Base-by-base conservation (phyloP, 805 yeast genomes). In the Saccharomycodes ludwigii region DNA sequence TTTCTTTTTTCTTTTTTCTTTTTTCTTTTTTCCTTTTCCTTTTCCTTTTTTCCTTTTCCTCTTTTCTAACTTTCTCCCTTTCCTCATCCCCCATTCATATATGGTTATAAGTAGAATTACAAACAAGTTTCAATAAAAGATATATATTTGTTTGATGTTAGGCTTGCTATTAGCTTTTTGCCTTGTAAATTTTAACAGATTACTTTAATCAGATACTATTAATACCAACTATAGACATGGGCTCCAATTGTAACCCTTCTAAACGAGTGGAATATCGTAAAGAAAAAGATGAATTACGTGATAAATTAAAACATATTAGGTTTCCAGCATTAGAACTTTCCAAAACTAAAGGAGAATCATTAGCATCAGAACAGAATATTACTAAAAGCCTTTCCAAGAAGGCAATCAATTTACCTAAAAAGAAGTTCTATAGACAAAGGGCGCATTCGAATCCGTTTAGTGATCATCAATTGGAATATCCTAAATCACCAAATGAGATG, bases 371-470 rank as follows among this genome's bases (percentile, higher is more conserved):
- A n/a, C 11, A 34, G 24, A 16, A 27, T 25, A 12, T 34, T 27
- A 9, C n/a, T 30, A 32, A 31, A 40, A 42, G 21, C 34, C 34
- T 4, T 30, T 26, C 3, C 14, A 14, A 31, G 16, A 42, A 43
- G 13, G 44, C 43, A 18, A 40, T 56, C 13, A 74, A 76, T 36
- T 61, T 85, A 31, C 96, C 95, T 31, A 70, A 75, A 48, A 80
- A 91, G 54, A 69, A 91, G 45, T 91, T 69, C 51, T 91, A 91
- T 55, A 71, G 98, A 53, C 98, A 91, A 58, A 65, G 98, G 57
- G 98, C 98, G 1, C 98, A 91, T 52, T 85, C 96, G 2, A 91
- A 91, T 50, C 97, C 97, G 15, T 91, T 91, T 48, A 81, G 95
- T 13, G 98, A 91, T 57, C 98, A 91, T 55, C 72, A 77, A 45